These are phyloP conservation scores for Paramecium sonneborni DNA, from an alignment of 73 alveolate species.

Conservation along the genomic window DNA sequence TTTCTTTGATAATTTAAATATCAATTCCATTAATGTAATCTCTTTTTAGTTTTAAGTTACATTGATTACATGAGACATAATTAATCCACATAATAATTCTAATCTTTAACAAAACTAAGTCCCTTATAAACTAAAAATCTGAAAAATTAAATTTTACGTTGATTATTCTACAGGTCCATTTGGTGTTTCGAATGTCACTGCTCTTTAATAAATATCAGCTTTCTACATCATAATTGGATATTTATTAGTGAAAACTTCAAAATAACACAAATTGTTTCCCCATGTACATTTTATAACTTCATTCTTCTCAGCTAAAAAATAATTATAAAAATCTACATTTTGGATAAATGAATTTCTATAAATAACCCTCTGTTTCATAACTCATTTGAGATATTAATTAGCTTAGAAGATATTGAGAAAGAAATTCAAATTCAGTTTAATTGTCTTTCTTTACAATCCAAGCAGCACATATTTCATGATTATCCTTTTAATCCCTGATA, in stretches of 20 bases:
- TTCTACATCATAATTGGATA: neutral
- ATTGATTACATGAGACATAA: neutral
- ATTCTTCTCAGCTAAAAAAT: neutral
- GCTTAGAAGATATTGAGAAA: neutral
- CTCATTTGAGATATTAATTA: neutral
- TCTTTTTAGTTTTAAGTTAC: conserved; percentile 18
- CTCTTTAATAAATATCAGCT: conserved; percentile 44
- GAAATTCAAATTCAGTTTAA: neutral
- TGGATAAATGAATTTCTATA: conserved; percentile 12
- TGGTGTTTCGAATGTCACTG: conserved; percentile 22
- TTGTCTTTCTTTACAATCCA: neutral
- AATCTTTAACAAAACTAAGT: conserved; percentile 1
- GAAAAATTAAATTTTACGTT: neutral
- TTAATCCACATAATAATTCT: conserved; percentile 44
- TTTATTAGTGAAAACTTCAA: conserved; percentile 23
- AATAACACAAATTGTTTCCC: conserved; percentile 7
- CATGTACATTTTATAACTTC: neutral
- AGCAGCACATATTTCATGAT: conserved; percentile 1
- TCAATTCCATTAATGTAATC: conserved; percentile 9
- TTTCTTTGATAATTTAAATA: neutral
- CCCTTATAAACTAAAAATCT: neutral
- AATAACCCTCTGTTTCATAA: neutral
- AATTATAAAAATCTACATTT: neutral
- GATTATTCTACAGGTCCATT: neutral
- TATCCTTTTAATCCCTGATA: neutral